These are phyloP conservation scores for Paecilomyces variotii DNA, from an alignment of 2,329 filamentous ascomycete genomes.

Conservation along the genomic window DNA sequence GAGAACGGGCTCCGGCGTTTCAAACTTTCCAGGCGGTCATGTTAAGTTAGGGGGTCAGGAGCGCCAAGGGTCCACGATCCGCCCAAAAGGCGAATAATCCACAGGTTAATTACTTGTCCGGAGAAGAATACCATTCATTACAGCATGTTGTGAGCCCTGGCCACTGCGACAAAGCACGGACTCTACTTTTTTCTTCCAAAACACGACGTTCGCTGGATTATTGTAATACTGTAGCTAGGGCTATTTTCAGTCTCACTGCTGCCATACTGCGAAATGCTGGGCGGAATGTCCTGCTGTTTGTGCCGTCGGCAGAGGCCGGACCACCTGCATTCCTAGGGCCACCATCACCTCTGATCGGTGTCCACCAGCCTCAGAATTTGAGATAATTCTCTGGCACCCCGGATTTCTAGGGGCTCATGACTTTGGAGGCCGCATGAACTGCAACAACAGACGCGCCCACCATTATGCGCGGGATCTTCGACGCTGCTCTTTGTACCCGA, in stretches of 20 bases:
- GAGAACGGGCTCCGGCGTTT: slow-evolving; percentile 14
- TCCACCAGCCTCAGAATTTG: not conserved
- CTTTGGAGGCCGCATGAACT: not conserved
- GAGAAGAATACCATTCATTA: not conserved
- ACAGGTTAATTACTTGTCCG: not conserved
- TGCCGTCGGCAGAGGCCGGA: not conserved
- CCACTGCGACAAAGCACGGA: not conserved
- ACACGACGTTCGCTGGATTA: not conserved
- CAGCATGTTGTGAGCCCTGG: not conserved
- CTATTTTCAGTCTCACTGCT: not conserved
- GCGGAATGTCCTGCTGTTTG: not conserved
- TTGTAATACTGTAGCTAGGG: not conserved
- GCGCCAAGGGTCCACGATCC: not conserved
- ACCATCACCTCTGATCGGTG: not conserved
- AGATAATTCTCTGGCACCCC: not conserved
- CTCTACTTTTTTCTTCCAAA: not conserved
- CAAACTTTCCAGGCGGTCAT: slow-evolving; percentile 9
- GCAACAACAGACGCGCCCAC: not conserved
- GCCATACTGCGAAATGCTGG: not conserved
- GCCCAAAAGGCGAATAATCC: not conserved
- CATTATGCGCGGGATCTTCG: not conserved
- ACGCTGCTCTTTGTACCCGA: not conserved
- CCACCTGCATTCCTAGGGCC: not conserved
- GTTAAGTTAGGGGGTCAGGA: not conserved
- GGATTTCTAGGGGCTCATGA: not conserved